phyloP scores from a whole-genome alignment of 2,329 filamentous ascomycete genomes.

The Xylaria sp. region DNA sequence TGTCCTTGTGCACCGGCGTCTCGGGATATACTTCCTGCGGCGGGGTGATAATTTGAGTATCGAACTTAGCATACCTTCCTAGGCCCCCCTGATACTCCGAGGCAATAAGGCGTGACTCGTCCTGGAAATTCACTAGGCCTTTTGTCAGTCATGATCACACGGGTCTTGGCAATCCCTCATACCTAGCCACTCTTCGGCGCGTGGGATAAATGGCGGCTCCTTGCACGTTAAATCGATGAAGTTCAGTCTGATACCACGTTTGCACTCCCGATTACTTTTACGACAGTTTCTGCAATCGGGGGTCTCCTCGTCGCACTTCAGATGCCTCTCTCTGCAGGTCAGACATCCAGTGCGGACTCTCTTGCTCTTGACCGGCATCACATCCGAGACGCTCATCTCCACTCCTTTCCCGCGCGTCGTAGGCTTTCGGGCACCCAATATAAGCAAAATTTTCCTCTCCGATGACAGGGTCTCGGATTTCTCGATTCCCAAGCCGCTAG shows the following conservation, averaged over 20 bases:
- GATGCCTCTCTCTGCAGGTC: constrained; percentile 85
- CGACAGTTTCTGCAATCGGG: constrained; percentile 76
- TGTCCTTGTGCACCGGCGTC: constrained; percentile 34
- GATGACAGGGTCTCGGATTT: constrained; percentile 35
- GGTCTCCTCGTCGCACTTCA: constrained; percentile 84
- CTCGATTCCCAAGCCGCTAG: constrained; percentile 36
- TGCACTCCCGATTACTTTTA: constrained; percentile 85
- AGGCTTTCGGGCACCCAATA: constrained; percentile 17
- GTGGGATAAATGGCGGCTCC: constrained; percentile 66
- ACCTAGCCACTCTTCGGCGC: constrained; percentile 69
- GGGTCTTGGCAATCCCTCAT: constrained; percentile 31
- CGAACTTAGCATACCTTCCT: constrained; percentile 69
- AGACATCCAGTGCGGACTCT: constrained; percentile 88
- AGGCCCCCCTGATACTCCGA: constrained; percentile 86
- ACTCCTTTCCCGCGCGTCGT: constrained; percentile 29
- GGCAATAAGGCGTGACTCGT: constrained; percentile 88
- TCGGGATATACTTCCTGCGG: constrained; percentile 39
- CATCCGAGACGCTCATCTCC: constrained; percentile 35
- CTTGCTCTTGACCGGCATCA: constrained; percentile 67
- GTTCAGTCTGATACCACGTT: constrained; percentile 84
- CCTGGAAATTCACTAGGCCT: constrained; percentile 72
- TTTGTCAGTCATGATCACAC: constrained; percentile 18
- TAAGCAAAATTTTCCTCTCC: constrained; percentile 38
- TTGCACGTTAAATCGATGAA: constrained; percentile 86
- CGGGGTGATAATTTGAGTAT: constrained; percentile 44